phyloP scores from a whole-genome alignment of 2,329 filamentous ascomycete species.

The Reticulascus tulasneorum region DNA sequence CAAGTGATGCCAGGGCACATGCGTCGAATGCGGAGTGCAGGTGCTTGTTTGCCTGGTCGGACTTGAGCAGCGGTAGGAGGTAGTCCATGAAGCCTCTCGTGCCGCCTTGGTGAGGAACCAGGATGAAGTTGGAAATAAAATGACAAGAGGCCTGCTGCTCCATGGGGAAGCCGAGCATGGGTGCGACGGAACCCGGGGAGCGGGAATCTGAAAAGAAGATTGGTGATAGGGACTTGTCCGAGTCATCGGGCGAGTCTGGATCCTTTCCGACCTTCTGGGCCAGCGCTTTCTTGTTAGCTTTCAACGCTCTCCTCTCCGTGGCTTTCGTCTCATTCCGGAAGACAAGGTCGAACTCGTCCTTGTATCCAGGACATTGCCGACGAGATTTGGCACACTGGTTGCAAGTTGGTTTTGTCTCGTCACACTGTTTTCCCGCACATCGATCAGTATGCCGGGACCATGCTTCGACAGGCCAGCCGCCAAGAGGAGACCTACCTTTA shows the following conservation, averaged over 20 bases:
- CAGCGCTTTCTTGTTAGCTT: conserved; percentile 46
- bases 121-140: conserved; percentile 58
- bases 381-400: conserved; percentile 62
- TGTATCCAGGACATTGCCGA: conserved; percentile 62
- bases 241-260: conserved; percentile 17
- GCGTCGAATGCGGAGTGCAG: conserved; percentile 56
- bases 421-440: conserved; percentile 46
- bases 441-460: conserved; percentile 13
- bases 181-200: conserved; percentile 20
- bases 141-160: conserved; percentile 55
- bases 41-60: conserved; percentile 38
- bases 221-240: conserved; percentile 14
- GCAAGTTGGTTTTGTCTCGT: conserved; percentile 64
- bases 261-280: conserved; percentile 29
- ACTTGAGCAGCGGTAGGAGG: conserved; percentile 50
- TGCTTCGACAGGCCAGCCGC: neutral
- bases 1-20: conserved; percentile 54
- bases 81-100: conserved; percentile 57
- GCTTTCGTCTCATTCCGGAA: conserved; percentile 70
- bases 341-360: conserved; percentile 68
- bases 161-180: conserved; percentile 40
- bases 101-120: conserved; percentile 46
- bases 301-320: conserved; percentile 59
- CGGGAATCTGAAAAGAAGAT: conserved; percentile 16
- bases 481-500: conserved; percentile 56